Percentiles rank a stretch among this genome's conserved stretches.
These are phyloP conservation scores for Phalaenopsis aphrodite DNA, from an alignment of 106 monocot species.

Conservation along the genomic window DNA sequence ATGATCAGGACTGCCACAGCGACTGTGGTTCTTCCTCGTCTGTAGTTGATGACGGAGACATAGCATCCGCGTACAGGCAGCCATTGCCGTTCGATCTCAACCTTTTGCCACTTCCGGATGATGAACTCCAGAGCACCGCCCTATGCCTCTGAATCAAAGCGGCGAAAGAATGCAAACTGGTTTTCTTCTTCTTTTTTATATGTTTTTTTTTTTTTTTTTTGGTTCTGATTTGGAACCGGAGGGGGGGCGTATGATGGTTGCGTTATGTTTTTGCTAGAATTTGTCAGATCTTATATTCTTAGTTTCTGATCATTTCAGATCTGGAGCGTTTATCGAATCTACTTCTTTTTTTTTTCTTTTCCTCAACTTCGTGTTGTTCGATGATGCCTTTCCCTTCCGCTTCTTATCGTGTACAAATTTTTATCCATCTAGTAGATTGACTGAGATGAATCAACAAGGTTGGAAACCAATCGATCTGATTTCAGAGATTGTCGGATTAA, in stretches of 20 bases:
- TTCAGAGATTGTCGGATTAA: neutral
- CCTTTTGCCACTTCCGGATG: slow-evolving; percentile 12
- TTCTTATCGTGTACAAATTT: slow-evolving; percentile 8
- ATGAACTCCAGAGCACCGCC: slow-evolving; percentile 9
- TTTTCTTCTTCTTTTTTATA: slow-evolving; percentile 2
- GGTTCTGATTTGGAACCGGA: neutral
- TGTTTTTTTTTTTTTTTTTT: neutral
- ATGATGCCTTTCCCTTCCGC: neutral
- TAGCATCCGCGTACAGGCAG: slow-evolving; percentile 8
- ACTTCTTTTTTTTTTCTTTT: neutral
- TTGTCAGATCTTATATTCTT: neutral
- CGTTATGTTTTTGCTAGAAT: neutral
- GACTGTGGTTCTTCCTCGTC: slow-evolving; percentile 57
- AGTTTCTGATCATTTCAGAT: slow-evolving; percentile 4
- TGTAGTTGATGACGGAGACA: slow-evolving; percentile 37
- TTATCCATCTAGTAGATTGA: neutral
- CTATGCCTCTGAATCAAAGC: slow-evolving; percentile 2
- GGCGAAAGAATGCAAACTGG: neutral
- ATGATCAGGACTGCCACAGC: slow-evolving; percentile 35
- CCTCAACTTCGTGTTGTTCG: neutral
- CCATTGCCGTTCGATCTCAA: slow-evolving; percentile 47
- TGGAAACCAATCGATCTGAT: neutral
- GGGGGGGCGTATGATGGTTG: neutral
- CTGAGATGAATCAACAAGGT: neutral
- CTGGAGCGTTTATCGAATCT: neutral